A percentile compares a stretch with the other conserved stretches of the same genome.
phyloP scores from a whole-genome alignment of 495 filamentous ascomycete species.

The Hypoxylon perforatum region DNA sequence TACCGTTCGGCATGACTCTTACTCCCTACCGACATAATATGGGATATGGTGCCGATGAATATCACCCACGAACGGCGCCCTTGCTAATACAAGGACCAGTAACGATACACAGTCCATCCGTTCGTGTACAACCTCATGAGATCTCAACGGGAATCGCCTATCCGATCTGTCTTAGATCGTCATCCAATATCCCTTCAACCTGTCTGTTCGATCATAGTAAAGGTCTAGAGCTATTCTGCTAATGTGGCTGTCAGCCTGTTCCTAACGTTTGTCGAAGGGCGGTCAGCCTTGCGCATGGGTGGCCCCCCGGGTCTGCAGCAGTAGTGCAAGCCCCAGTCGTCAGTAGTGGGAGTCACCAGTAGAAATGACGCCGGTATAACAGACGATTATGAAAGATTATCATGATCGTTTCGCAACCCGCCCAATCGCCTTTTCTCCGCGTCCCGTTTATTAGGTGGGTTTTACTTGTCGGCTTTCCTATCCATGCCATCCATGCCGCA shows the following conservation, averaged over 20 bases:
- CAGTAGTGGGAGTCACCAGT: conserved; percentile 7
- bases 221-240: not conserved
- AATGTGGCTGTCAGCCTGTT: conserved; percentile 28
- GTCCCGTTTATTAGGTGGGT: conserved; percentile 6
- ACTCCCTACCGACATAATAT: too few relatives aligned
- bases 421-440: conserved; percentile 45
- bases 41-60: not conserved
- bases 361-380: conserved; percentile 13
- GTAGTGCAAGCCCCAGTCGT: conserved; percentile 23
- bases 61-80: not conserved
- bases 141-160: conserved; percentile 28
- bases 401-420: conserved; percentile 37
- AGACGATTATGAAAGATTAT: conserved; percentile 32
- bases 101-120: conserved; percentile 20
- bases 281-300: conserved; percentile 43
- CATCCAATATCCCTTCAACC: not conserved
- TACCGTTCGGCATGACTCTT: conserved; percentile 23
- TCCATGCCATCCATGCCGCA: conserved; percentile 8
- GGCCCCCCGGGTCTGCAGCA: conserved; percentile 8
- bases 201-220: conserved; percentile 20
- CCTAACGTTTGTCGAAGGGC: conserved; percentile 11
- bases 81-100: conserved; percentile 4
- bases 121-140: conserved; percentile 27
- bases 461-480: conserved; percentile 18
- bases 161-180: conserved; percentile 41